Conservation (phyloP, 441 rosid species). For the Erodium texanum region DNA sequence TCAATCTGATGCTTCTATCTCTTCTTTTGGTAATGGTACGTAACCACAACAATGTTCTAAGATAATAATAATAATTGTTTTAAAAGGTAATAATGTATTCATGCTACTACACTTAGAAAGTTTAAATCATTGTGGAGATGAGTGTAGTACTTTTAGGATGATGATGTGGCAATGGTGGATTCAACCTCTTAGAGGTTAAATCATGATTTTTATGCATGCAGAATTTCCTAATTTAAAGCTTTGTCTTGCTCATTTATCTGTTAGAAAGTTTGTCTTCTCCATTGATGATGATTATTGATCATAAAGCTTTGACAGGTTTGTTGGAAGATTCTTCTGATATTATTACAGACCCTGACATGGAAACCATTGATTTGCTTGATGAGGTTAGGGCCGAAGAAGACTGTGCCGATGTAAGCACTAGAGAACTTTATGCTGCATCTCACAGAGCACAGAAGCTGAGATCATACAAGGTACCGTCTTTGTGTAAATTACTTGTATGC, state of each 20-base stretch:
- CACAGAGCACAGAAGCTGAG: constrained; percentile 35
- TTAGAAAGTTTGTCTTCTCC: not conserved
- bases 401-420: constrained; percentile 29
- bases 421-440: constrained; percentile 40
- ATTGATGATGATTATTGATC: not conserved
- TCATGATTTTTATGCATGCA: not conserved
- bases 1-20: not conserved
- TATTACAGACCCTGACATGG: constrained; percentile 31
- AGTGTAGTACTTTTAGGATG: no score
- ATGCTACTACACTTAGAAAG: no score
- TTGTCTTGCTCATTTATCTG: not conserved
- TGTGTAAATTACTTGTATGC: not conserved
- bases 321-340: constrained; percentile 22
- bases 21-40: not conserved
- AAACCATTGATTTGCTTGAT: constrained; percentile 37
- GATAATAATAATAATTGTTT: no score
- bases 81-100: no score
- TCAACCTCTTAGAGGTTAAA: no score
- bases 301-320: constrained; percentile 24
- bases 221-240: no score
- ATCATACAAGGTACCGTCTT: constrained; percentile 51
- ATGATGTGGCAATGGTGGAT: no score
- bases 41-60: no score
- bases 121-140: no score
- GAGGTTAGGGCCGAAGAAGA: constrained; percentile 36